phyloP scores from a whole-genome alignment of 1,284 basidiomycete species.

The Acaromyces ingoldii region DNA sequence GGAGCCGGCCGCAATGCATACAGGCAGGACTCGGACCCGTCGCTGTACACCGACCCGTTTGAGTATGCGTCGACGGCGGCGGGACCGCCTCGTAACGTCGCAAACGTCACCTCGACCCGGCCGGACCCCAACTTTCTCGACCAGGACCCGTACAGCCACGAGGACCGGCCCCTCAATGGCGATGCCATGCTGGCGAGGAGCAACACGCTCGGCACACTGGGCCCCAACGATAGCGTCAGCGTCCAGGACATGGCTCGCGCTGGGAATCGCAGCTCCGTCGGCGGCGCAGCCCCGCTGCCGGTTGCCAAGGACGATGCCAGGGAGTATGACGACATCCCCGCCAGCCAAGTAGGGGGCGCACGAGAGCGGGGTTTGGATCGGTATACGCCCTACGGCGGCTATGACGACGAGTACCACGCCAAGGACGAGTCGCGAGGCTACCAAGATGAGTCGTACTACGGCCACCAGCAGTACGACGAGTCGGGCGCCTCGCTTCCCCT shows the following conservation, averaged over 20 bases:
- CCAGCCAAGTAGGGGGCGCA: background rate
- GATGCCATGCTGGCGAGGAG: conserved; percentile 7
- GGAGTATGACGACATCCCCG: background rate
- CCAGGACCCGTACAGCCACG: conserved; percentile 17
- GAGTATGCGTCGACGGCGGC: conserved; percentile 15
- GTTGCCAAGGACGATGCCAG: conserved; percentile 4
- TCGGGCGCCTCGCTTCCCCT: conserved; percentile 28
- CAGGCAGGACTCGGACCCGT: conserved; percentile 5
- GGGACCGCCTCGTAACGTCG: conserved; percentile 10
- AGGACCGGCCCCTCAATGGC: too few species aligned
- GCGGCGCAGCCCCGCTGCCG: conserved; percentile 7
- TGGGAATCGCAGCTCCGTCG: too few species aligned
- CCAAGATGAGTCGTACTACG: too few species aligned
- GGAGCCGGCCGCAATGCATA: conserved; percentile 9
- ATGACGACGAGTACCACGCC: background rate
- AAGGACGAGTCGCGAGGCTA: background rate
- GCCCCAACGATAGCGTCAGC: conserved; percentile 33
- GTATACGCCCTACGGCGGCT: background rate
- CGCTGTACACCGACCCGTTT: conserved; percentile 36
- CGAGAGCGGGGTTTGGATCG: background rate
- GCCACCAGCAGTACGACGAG: conserved; percentile 24
- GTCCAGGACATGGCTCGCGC: conserved; percentile 33
- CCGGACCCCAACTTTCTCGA: conserved; percentile 13
- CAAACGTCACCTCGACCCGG: conserved; percentile 4
- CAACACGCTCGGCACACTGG: conserved; percentile 14